phyloP scores from a whole-genome alignment of 1,139 yeast genomes.

The Pneumocystis wakefieldiae region DNA sequence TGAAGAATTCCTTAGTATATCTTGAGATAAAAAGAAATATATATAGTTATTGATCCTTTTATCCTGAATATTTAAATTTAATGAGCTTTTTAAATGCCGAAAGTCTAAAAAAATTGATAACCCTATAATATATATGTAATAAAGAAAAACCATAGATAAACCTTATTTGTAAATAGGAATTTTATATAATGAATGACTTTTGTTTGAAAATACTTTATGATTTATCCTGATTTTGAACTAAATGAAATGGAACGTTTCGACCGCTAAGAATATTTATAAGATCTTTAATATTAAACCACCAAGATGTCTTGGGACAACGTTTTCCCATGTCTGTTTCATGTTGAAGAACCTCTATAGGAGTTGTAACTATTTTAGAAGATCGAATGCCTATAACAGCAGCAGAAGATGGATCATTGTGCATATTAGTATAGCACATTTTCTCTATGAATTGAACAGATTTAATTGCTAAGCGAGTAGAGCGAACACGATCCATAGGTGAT shows the following conservation, averaged over 20 bases:
- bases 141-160: neutral
- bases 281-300: slow-evolving; percentile 63
- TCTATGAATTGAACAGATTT: slow-evolving; percentile 57
- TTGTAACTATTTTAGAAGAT: slow-evolving; percentile 60
- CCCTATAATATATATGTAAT: neutral
- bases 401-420: slow-evolving; percentile 32
- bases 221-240: neutral
- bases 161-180: neutral
- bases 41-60: neutral
- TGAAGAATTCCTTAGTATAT: neutral
- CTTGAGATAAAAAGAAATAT: neutral
- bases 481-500: slow-evolving; percentile 83
- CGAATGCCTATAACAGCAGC: slow-evolving; percentile 81
- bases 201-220: neutral
- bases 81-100: neutral
- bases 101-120: neutral
- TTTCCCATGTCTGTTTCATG: slow-evolving; percentile 69
- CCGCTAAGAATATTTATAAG: slow-evolving; percentile 80
- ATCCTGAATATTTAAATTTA: neutral
- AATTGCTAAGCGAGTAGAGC: slow-evolving; percentile 81
- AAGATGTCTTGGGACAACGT: slow-evolving; percentile 80
- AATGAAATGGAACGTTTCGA: slow-evolving; percentile 15
- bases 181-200: neutral
- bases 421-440: slow-evolving; percentile 17
- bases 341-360: slow-evolving; percentile 59